Conservation (phyloP, 2,329 filamentous ascomycete genomes). For the Fusarium sp. region DNA sequence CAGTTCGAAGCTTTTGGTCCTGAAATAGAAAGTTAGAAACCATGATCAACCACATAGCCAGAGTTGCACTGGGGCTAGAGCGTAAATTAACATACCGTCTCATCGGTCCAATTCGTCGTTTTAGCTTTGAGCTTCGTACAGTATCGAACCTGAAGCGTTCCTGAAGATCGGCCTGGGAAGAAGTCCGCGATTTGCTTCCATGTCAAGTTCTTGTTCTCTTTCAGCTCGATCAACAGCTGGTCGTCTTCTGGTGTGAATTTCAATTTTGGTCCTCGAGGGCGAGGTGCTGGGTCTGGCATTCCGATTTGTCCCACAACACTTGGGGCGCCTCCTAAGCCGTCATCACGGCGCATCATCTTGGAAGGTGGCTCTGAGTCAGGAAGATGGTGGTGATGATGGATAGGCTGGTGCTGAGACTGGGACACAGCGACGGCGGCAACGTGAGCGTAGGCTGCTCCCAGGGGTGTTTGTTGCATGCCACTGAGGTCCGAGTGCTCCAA, state of each 20-base stretch:
- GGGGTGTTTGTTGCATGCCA: conserved; percentile 65
- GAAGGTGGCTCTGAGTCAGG: conserved; percentile 79
- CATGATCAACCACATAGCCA: neutral
- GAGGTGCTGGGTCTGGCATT: conserved; percentile 85
- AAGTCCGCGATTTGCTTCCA: conserved; percentile 99
- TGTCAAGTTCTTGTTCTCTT: conserved; percentile 93
- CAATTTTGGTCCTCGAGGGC: conserved; percentile 87
- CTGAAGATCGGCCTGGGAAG: conserved; percentile 90
- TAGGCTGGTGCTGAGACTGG: conserved; percentile 61
- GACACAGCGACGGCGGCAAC: conserved; percentile 53
- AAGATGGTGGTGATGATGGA: conserved; percentile 85
- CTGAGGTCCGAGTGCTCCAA: conserved; percentile 69
- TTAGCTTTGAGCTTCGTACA: conserved; percentile 96
- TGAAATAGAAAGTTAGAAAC: conserved; percentile 53
- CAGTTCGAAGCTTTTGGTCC: conserved; percentile 82
- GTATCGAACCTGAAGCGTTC: conserved; percentile 92
- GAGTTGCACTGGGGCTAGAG: neutral
- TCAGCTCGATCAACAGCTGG: conserved; percentile 86
- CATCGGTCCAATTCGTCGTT: conserved; percentile 92
- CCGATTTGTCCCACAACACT: conserved; percentile 88
- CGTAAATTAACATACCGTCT: conserved; percentile 76
- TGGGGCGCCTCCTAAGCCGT: conserved; percentile 72
- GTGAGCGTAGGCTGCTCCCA: conserved; percentile 66
- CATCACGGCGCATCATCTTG: conserved; percentile 75
- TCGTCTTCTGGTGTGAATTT: conserved; percentile 97